Base-by-base conservation (phyloP, 2,329 filamentous ascomycete genomes). In the Apiospora saccharicola region DNA sequence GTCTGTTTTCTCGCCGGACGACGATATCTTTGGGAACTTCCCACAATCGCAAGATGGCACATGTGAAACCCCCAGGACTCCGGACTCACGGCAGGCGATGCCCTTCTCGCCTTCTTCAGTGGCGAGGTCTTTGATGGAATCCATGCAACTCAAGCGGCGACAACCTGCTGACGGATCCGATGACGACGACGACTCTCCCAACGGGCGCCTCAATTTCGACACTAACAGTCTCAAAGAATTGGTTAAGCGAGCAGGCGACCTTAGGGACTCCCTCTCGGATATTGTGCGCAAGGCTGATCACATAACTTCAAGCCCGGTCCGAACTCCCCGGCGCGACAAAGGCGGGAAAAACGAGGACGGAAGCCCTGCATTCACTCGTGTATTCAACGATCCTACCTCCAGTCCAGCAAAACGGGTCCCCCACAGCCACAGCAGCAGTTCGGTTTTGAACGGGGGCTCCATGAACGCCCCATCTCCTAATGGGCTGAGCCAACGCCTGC, bases 181-280 rank as follows among this genome's bases (percentile, higher is more conserved):
- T 30, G 72, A 74, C n/a, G 72, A 73, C 30, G 72, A 74, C n/a
- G 72, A 73, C 73, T 79, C 77, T 14, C 82, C 86, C 64, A 84
- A 85, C 69, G 85, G 86, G 73, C 88, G 88, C 81, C 86, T 92
- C 77, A 91, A 91, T 72, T 92, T 92, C 74, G 90, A 92, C 78
- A 92, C 90, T 6, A 91, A 91, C 74, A 92, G 89, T 79, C 84
- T 92, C n/a, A 90, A 89, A 76, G 89, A 90, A 77, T 82, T 92
- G 70, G 90, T 92, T 49, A 90, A 89, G 78, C 86, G 90, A 72
- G 90, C 90, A 1, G 86, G 88, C 41, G 87, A 89, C 71, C 81
- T 92, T 46, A 87, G 88, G 41, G 89, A 91, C 75, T 83, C 84
- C 4, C 81, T 92, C 30, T 90, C 90, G 0, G 90, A 92, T 71